Conservation (phyloP, 352 stramenopile genomes). For the Globisporangium ultimum region DNA sequence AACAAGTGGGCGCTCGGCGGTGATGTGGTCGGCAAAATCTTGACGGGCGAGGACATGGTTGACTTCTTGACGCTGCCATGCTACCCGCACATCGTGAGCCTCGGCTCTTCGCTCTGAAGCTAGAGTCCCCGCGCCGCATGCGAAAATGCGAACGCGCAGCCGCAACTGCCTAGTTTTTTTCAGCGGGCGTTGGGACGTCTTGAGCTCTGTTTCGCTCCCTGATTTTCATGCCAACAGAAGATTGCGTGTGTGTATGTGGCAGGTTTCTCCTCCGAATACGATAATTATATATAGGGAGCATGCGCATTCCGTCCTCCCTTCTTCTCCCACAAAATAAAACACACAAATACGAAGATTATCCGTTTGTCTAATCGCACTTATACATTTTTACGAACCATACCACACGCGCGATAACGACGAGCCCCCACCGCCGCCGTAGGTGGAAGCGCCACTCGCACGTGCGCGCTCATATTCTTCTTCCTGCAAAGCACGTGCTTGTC, state of each 20-base stretch:
- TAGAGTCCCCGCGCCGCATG: constrained; percentile 11
- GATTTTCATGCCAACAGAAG: background rate
- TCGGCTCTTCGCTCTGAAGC: constrained; percentile 68
- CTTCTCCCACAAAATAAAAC: too few relatives aligned
- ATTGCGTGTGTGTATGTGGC: background rate
- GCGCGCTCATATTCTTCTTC: constrained; percentile 54
- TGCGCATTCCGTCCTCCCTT: background rate
- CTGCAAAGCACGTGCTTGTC: constrained; percentile 52
- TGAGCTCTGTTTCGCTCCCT: background rate
- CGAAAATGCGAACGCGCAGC: constrained; percentile 1
- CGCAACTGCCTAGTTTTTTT: background rate
- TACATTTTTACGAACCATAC: constrained; percentile 6
- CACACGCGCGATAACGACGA: constrained; percentile 12
- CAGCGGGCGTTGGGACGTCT: constrained; percentile 6
- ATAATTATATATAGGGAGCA: background rate
- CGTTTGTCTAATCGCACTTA: background rate
- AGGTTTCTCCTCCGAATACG: background rate
- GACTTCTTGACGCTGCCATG: constrained; percentile 82
- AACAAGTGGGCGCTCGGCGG: constrained; percentile 70
- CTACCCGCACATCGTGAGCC: constrained; percentile 79
- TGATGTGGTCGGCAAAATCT: constrained; percentile 62
- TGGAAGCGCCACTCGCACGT: constrained; percentile 26
- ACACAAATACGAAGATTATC: too few relatives aligned
- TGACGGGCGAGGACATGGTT: constrained; percentile 74
- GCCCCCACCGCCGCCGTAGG: constrained; percentile 15